Base-by-base conservation (phyloP, 2,329 filamentous ascomycete genomes). In the Allantophomopsis lycopodina region DNA sequence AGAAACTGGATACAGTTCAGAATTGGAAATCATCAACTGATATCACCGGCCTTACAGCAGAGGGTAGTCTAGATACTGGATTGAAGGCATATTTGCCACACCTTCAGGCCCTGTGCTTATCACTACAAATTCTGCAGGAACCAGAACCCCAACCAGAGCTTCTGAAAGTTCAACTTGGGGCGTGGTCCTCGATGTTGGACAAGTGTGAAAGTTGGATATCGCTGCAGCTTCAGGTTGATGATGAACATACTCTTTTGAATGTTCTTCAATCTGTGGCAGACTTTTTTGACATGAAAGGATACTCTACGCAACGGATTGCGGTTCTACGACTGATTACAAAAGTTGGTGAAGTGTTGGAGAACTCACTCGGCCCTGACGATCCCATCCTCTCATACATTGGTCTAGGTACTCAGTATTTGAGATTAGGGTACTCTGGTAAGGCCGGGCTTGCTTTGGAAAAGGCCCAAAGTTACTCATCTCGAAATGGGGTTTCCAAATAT, bases 401-500 rank as follows among this genome's bases (percentile, higher is more conserved):
- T 12, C 57, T 78, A 6, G 69, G 66, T 2, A 48, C 68, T 7
- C 70, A 76, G 45, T 73, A 76, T 49, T 61, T 75, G 34, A 63
- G 66, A 5, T 62, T 80, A 44, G 78, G 76, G 20, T 73, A 78
- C 48, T 69, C 69, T 37, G 69, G 68, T 34, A 73, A 71, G 50
- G 73, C 76, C 35, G 66, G 65, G 6, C 52, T 66, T 5, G 56
- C 68, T 2, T 65, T 95, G 13, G 65, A 69, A 1, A 68, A 70
- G 40, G 75, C 76, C 3, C 69, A 77, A 45, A 57, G 62, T 15
- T 66, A 70, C 38, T 47, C 68, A 5, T 51, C 54, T 10, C 56
- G 55, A 7, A 56, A 58, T 32, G 54, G 55, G 2, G 47, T 65
- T 2, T 63, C 66, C 3, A 57, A 60, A 8, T 58, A 69, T 37